These are phyloP conservation scores for Echria macrotheca DNA, from an alignment of 495 filamentous ascomycete genomes.

Conservation along the genomic window DNA sequence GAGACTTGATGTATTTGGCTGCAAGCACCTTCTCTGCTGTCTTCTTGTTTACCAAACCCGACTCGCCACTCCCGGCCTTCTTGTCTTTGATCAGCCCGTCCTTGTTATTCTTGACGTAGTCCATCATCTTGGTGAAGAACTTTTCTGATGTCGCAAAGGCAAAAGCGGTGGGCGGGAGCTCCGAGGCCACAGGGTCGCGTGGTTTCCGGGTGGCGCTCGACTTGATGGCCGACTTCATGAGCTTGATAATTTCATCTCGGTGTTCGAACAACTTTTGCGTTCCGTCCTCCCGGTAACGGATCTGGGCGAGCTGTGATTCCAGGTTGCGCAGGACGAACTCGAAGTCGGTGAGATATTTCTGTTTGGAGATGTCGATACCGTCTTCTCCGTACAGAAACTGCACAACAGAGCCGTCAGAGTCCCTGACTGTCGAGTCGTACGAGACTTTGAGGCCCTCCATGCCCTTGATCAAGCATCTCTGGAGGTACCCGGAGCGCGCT, in stretches of 20 bases:
- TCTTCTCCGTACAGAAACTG: constrained; percentile 98
- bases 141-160: constrained; percentile 85
- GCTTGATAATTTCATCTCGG: constrained; percentile 61
- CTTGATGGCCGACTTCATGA: constrained; percentile 73
- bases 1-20: constrained; percentile 85
- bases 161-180: constrained; percentile 68
- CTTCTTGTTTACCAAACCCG: constrained; percentile 53
- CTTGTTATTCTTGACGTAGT: constrained; percentile 73
- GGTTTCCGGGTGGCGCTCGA: constrained; percentile 55
- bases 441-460: constrained; percentile 93
- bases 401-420: constrained; percentile 86
- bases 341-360: constrained; percentile 86
- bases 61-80: constrained; percentile 41
- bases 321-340: constrained; percentile 82
- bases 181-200: constrained; percentile 67
- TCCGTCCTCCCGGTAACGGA: constrained; percentile 36
- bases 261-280: constrained; percentile 38
- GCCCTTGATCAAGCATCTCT: constrained; percentile 97
- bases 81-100: constrained; percentile 74
- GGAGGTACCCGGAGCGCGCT: constrained; percentile 90
- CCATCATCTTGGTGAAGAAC: constrained; percentile 55
- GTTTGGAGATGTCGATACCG: constrained; percentile 87
- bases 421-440: constrained; percentile 90
- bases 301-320: constrained; percentile 43
- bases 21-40: constrained; percentile 77